A percentile compares a stretch with the other conserved stretches of the same genome.
Evolutionary conservation across 2,329 filamentous ascomycete genomes (phyloP).

Genomic region (Fonsecaea pedrosoi): DNA sequence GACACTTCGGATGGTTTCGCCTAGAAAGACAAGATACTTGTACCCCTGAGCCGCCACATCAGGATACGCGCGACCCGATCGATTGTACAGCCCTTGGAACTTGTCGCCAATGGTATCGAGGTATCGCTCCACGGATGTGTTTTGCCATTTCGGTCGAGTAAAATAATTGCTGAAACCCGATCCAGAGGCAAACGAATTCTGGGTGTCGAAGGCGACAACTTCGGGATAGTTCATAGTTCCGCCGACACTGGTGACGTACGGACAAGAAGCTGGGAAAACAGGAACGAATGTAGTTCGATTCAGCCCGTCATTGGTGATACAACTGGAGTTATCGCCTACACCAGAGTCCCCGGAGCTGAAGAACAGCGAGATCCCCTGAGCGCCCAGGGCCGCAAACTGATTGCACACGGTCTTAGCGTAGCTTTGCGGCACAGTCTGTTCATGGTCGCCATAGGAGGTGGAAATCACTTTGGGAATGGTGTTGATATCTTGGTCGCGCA

Average conservation of each 20-base stretch:
- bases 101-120: conserved; percentile 48
- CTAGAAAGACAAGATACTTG: conserved; percentile 54
- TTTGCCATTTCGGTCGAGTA: conserved; percentile 56
- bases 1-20: conserved; percentile 46
- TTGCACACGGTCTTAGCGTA: conserved; percentile 69
- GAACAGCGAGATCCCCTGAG: conserved; percentile 70
- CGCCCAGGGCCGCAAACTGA: conserved; percentile 69
- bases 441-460: conserved; percentile 71
- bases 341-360: conserved; percentile 67
- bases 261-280: conserved; percentile 71
- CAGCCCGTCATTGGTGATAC: conserved; percentile 65
- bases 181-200: conserved; percentile 53
- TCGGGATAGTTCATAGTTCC: conserved; percentile 62
- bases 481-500: conserved; percentile 57
- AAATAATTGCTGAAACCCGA: conserved; percentile 63
- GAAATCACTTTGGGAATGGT: conserved; percentile 67
- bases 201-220: conserved; percentile 54
- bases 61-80: conserved; percentile 60
- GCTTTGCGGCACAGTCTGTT: conserved; percentile 66
- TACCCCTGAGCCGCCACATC: conserved; percentile 67
- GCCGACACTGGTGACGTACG: conserved; percentile 71
- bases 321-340: conserved; percentile 60
- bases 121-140: conserved; percentile 53
- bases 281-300: conserved; percentile 64
- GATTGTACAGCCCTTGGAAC: conserved; percentile 59